These are phyloP conservation scores for Puccinia hordei DNA, from an alignment of 1,284 basidiomycete genomes.

Conservation along the genomic window DNA sequence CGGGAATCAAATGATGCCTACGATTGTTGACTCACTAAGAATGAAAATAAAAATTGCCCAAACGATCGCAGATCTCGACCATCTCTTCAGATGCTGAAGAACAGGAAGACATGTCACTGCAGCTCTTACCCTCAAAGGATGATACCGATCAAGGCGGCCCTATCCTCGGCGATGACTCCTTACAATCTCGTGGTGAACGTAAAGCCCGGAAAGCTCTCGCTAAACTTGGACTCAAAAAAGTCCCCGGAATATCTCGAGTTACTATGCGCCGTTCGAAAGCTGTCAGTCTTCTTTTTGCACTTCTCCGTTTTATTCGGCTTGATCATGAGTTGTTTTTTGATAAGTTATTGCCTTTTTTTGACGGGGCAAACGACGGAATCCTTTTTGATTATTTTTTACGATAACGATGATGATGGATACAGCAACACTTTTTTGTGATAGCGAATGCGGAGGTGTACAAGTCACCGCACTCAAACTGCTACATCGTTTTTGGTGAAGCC, in stretches of 20 bases:
- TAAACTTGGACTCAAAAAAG: constrained; percentile 49
- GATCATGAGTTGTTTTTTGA: background rate
- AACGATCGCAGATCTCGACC: background rate
- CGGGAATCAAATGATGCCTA: too few relatives aligned
- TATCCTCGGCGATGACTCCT: constrained; percentile 19
- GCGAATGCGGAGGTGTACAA: constrained; percentile 60
- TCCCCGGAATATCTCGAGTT: constrained; percentile 28
- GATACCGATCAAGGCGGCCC: constrained; percentile 34
- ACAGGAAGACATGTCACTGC: background rate
- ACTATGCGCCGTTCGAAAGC: constrained; percentile 44
- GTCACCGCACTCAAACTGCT: constrained; percentile 58
- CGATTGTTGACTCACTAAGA: too few relatives aligned
- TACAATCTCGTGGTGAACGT: constrained; percentile 44
- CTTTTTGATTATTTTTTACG: background rate
- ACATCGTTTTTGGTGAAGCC: constrained; percentile 60
- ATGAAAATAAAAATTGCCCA: too few relatives aligned
- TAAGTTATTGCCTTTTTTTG: background rate
- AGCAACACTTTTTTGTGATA: constrained; percentile 59
- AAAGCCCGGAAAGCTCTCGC: constrained; percentile 44
- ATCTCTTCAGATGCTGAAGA: constrained; percentile 18
- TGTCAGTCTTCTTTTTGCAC: constrained; percentile 1
- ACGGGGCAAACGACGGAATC: background rate
- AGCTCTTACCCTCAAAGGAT: background rate
- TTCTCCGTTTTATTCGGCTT: background rate
- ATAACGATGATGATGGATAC: background rate